Evolutionary conservation across 1,284 basidiomycete genomes (phyloP), one percentile per base, ranked within the genome.

Genomic region (Cryptococcus sp.): DNA sequence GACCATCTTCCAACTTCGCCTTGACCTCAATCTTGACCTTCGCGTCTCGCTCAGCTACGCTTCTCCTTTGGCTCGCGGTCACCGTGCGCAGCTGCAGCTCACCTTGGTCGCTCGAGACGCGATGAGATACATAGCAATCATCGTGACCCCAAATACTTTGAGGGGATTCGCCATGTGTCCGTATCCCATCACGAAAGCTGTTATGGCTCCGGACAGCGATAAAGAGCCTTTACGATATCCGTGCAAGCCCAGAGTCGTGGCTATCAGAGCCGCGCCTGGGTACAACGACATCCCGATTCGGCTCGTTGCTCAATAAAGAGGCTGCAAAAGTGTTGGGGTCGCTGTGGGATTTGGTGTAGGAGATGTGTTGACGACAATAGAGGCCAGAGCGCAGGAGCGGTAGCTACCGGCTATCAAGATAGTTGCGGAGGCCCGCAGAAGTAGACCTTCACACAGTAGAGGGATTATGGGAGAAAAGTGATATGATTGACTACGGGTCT

Each of bases 71-170:
- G 22, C n/a, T 25, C 5, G 42, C 27, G 27, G 10, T 30, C 5
- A 10, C 22, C 20, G 25, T 35, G 10, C 20, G 20, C 49, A 16
- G 47, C 10, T 30, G 85, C 86, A n/a, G 22, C 89, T 85, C 59
- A 87, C 87, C 83, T 92, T 93, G 5, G 93, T 96, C 0, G 91
- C 93, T 51, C 85, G 82, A 52, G 89, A 91, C 0, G 88, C 93
- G 1, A 86, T 68, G 19, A 93, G 81, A 76, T 95, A 94, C 78
- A 96, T 92, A 0, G 85, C 84, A 56, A 94, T 85, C 66, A 95
- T 82, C 0, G 86, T 82, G 6, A 85, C 78, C 11, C 89, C 91
- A 70, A 93, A 90, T 0, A 75, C 59, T 48, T 74, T 77, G 50
- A 76, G 42, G 5, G 77, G 75, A 57, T 74, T 75, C 5, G 73